Evolutionary conservation across 2,329 filamentous ascomycete genomes (phyloP).

Genomic region (Hypoxylon sp.): DNA sequence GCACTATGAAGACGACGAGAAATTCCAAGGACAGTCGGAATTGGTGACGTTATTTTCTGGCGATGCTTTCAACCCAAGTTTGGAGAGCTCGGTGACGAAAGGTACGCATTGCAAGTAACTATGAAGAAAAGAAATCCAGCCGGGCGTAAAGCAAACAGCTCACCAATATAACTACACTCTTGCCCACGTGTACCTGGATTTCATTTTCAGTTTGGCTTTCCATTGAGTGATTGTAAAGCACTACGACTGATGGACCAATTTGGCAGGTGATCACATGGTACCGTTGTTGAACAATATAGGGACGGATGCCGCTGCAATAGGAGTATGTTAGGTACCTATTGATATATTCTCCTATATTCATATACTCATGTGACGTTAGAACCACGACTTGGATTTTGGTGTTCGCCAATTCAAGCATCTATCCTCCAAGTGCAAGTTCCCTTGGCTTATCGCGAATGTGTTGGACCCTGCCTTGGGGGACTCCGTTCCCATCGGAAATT

Average conservation of each 20-base stretch:
- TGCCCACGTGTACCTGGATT: background rate
- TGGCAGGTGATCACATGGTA: slow-evolving; percentile 80
- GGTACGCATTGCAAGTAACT: slow-evolving; percentile 60
- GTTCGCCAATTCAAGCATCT: slow-evolving; percentile 81
- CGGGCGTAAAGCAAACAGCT: no score
- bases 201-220: background rate
- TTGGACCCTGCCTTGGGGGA: slow-evolving; percentile 83
- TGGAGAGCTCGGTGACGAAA: slow-evolving; percentile 90
- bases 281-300: slow-evolving; percentile 80
- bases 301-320: slow-evolving; percentile 83
- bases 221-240: background rate
- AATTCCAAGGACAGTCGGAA: slow-evolving; percentile 69
- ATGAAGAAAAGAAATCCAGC: no score
- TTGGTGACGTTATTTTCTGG: slow-evolving; percentile 87
- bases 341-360: slow-evolving; percentile 1
- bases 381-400: slow-evolving; percentile 93
- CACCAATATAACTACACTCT: no score
- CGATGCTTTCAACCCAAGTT: slow-evolving; percentile 89
- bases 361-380: slow-evolving; percentile 57
- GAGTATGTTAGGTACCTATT: slow-evolving; percentile 61
- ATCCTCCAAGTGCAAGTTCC: slow-evolving; percentile 78
- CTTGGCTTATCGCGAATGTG: slow-evolving; percentile 90
- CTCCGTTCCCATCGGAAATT: slow-evolving; percentile 77
- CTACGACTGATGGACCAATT: slow-evolving; percentile 22
- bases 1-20: slow-evolving; percentile 72